Evolutionary conservation across 2,329 filamentous ascomycete genomes (phyloP).

Genomic region (Monosporascus cannonballus): DNA sequence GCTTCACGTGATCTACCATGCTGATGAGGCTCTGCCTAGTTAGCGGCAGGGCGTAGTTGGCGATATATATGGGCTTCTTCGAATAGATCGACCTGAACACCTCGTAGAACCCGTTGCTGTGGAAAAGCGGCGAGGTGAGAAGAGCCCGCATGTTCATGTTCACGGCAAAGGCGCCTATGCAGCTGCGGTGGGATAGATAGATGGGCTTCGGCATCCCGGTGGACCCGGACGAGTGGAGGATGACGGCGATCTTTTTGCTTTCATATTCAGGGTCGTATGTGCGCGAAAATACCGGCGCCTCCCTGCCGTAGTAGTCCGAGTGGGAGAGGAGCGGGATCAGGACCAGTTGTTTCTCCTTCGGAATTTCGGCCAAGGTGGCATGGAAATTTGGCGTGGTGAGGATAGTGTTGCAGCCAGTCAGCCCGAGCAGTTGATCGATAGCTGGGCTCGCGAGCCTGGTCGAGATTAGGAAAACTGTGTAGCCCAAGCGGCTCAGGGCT

Average conservation of each 20-base stretch:
- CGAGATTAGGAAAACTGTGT: neutral
- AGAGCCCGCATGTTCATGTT: constrained; percentile 37
- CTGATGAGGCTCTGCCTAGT: constrained; percentile 37
- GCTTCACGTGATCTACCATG: constrained; percentile 32
- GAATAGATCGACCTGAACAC: constrained; percentile 41
- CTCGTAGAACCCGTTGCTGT: constrained; percentile 44
- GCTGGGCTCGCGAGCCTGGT: neutral
- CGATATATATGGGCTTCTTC: constrained; percentile 39
- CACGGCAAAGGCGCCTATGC: constrained; percentile 37
- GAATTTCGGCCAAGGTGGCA: neutral
- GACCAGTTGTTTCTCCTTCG: neutral
- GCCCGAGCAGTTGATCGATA: neutral
- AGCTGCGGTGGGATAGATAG: constrained; percentile 41
- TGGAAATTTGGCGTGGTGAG: neutral
- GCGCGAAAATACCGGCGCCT: constrained; percentile 5
- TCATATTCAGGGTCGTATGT: constrained; percentile 9
- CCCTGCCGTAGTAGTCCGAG: neutral
- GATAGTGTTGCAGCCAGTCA: neutral
- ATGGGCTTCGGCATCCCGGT: constrained; percentile 53
- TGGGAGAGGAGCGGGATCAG: neutral
- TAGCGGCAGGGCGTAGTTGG: constrained; percentile 42
- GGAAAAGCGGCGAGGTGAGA: constrained; percentile 44
- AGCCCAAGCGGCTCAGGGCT: constrained; percentile 1
- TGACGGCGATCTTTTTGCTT: constrained; percentile 12
- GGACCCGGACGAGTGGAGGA: constrained; percentile 37